Evolutionary conservation across 139 green algal genomes (phyloP), one percentile per base, ranked within the genome.

Genomic region (Coelastrella sp.): DNA sequence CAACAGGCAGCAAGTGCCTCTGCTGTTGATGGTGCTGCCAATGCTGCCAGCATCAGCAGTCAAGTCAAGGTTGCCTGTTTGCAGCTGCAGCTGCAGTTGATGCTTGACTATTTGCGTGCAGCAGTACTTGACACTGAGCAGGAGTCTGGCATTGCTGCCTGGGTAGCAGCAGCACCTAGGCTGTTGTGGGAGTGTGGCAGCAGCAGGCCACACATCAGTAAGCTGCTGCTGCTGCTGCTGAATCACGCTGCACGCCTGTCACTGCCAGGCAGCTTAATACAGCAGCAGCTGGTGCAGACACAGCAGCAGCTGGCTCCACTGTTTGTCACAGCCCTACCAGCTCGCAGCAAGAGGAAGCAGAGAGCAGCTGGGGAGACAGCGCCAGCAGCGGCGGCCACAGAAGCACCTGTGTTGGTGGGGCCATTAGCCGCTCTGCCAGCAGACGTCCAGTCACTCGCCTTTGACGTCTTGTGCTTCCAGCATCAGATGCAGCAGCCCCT

Each of bases 131-230:
- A 90, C 20, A 6, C 19, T 11, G 20, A 75, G 70, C 82, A 90
- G 56, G 90, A 85, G 0, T 49, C 58, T 6, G 79, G 61, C 11
- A 72, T 94, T n/a, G 49, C 80, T 4, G 22, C 25, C 49, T 95
- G 93, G 93, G 73, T 95, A 73, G 76, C 24, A 65, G 84, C 85
- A 15, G 88, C 93, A 56, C 93, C 93, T 11, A 94, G 93, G 79
- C 75, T 93, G 82, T 78, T 95, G 85, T 95, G 92, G 92, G 90
- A 94, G 83, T 75, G 87, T 17, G 92, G 92, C 27, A 61, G n/a
- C 25, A n/a, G 14, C 0, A 80, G 76, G 8, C 91, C 93, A 1
- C 79, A 91, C 14, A 78, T 73, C 20, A 90, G 87, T 19, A 74
- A 49, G 8, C 56, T 93, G 60, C 78, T 88, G 27, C 91, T 95